Conservation (phyloP, 2,329 filamentous ascomycete genomes). For the Karstenula rhodostoma region DNA sequence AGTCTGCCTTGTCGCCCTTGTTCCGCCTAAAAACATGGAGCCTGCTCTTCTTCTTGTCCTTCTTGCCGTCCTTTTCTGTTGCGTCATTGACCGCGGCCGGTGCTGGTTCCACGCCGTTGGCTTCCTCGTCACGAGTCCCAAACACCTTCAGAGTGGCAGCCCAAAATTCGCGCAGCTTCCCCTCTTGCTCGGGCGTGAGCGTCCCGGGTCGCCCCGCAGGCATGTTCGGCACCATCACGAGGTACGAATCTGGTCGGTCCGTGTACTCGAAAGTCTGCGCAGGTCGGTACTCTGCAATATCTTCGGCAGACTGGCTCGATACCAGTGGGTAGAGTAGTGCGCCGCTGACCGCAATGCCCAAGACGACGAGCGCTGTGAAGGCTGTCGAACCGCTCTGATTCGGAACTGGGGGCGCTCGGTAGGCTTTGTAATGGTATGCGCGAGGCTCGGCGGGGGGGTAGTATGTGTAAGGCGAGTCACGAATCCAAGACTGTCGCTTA, state of each 20-base stretch:
- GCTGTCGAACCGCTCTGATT: slow-evolving; percentile 37
- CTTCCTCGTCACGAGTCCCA: slow-evolving; percentile 61
- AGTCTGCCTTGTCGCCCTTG: slow-evolving; percentile 65
- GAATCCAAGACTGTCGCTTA: slow-evolving; percentile 23
- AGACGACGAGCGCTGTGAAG: slow-evolving; percentile 37
- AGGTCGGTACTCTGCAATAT: slow-evolving; percentile 17
- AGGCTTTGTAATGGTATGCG: slow-evolving; percentile 20
- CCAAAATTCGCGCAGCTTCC: slow-evolving; percentile 91
- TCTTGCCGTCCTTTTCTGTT: slow-evolving; percentile 46
- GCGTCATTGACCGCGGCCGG: slow-evolving; percentile 23
- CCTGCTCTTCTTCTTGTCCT: slow-evolving; percentile 78
- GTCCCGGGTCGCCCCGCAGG: slow-evolving; percentile 82
- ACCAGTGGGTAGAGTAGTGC: slow-evolving; percentile 37
- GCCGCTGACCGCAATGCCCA: slow-evolving; percentile 45
- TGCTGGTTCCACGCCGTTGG: slow-evolving; percentile 32
- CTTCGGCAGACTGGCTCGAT: slow-evolving; percentile 19
- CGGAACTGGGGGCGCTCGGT: slow-evolving; percentile 15
- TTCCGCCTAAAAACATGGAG: slow-evolving; percentile 70
- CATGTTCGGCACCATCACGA: slow-evolving; percentile 51
- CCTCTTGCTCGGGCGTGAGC: slow-evolving; percentile 87
- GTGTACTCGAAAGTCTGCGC: slow-evolving; percentile 30
- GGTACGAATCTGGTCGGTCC: slow-evolving; percentile 39
- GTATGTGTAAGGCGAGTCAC: slow-evolving; percentile 24
- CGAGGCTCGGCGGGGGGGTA: slow-evolving; percentile 18
- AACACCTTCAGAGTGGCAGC: slow-evolving; percentile 76